Evolutionary conservation across 2,329 filamentous ascomycete genomes (phyloP), one percentile per base, ranked within the genome.

Genomic region (Helminthosporium solani): DNA sequence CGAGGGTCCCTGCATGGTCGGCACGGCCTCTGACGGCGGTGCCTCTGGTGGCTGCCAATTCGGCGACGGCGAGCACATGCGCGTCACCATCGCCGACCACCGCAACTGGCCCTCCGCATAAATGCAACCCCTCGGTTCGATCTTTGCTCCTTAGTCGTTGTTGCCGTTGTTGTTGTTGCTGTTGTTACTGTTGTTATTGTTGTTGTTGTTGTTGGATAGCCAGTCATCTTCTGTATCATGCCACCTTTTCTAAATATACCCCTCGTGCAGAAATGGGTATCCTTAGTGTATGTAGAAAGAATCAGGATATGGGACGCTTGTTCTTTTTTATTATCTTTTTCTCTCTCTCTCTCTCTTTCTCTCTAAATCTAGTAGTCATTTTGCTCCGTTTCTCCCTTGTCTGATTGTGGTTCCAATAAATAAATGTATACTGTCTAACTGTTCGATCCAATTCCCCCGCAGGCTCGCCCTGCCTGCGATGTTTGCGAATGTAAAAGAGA

Each of bases 11-110:
- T 50, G 47, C 37, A 60, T 61, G 43, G 56, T 57, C 31, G 66
- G 64, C 45, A 62, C 58, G 50, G 65, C 68, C 50, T 6, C 50
- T 31, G 63, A 63, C 54, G 37, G 39, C 6, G 66, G 61, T 42
- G 46, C 47, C 31, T 58, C 61, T 41, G 66, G 66, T 46, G 66
- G 66, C 27, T 69, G 66, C 61, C 33, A 52, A 41, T 67, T 67
- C 61, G 57, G 47, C 45, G 21, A 42, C 35, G 35, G 57, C 40
- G 66, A 69, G 55, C 52, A 52, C 35, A 47, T 69, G 48, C 52
- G 60, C 41, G 61, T 67, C 41, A 56, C 56, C 54, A 47, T 56
- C 47, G 41, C 39, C 21, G 40, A 38, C 30, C 28, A 23, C 42
- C 33, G 28, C 16, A 40, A 42, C 42, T 53, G 41, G 56, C 51